phyloP scores from a whole-genome alignment of 2,329 filamentous ascomycete genomes.

The Beauveria pseudobassiana region DNA sequence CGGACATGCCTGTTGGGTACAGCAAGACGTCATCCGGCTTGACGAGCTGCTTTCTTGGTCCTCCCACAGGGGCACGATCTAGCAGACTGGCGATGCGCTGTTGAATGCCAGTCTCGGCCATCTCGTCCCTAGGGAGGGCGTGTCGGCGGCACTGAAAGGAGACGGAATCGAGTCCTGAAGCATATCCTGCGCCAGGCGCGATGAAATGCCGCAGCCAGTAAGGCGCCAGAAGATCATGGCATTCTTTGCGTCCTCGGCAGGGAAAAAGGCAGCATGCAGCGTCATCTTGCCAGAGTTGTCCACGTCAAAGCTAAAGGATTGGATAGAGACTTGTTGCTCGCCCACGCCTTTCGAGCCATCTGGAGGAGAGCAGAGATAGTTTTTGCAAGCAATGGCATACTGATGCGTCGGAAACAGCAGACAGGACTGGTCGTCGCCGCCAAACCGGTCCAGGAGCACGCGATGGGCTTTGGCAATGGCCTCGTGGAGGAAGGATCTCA shows the following conservation, averaged over 20 bases:
- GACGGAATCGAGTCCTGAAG: not conserved
- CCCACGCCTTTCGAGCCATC: not conserved
- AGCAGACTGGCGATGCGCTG: not conserved
- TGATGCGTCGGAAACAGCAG: not conserved
- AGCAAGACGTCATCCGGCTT: constrained; percentile 38
- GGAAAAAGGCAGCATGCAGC: not conserved
- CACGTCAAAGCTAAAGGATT: not conserved
- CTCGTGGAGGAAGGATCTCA: not conserved
- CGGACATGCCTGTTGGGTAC: constrained; percentile 48
- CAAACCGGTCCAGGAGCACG: not conserved
- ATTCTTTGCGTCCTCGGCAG: not conserved
- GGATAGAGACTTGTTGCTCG: not conserved
- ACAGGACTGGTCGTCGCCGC: not conserved
- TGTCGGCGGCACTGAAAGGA: not conserved
- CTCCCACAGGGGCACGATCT: not conserved
- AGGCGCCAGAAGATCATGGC: constrained; percentile 1
- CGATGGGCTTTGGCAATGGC: not conserved
- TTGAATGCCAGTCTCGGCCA: not conserved
- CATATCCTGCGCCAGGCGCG: not conserved
- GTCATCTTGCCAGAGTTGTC: not conserved
- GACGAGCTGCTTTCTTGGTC: constrained; percentile 18
- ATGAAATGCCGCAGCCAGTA: not conserved
- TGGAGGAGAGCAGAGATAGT: not conserved
- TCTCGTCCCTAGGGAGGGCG: not conserved
- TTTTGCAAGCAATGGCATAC: not conserved